Evolutionary conservation across 176 grass and related monocot species (phyloP).

Genomic region (Avena sativa): DNA sequence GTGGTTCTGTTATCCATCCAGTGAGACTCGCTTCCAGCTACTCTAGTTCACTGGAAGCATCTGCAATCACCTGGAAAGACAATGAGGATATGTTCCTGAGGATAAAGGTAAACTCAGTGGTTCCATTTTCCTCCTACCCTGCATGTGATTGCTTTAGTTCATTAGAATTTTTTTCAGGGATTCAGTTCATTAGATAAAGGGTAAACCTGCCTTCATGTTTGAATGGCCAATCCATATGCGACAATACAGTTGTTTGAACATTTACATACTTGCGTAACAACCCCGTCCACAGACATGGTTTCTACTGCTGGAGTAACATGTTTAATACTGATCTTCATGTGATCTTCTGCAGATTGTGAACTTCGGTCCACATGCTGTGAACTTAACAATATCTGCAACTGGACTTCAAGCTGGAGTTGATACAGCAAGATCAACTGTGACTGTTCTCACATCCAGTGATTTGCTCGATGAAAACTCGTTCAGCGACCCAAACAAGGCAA

Average conservation of each 20-base stretch:
- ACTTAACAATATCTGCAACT: slow-evolving; percentile 57
- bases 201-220: neutral
- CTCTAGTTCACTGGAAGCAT: slow-evolving; percentile 58
- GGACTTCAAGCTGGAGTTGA: slow-evolving; percentile 59
- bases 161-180: neutral
- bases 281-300: neutral
- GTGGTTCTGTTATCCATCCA: slow-evolving; percentile 61
- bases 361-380: slow-evolving; percentile 66
- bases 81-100: slow-evolving; percentile 60
- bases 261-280: neutral
- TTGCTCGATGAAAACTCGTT: slow-evolving; percentile 84
- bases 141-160: slow-evolving; percentile 6
- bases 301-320: neutral
- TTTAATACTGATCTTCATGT: neutral
- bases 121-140: neutral
- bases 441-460: slow-evolving; percentile 71
- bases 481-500: slow-evolving; percentile 66
- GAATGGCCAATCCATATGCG: neutral
- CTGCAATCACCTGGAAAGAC: slow-evolving; percentile 79
- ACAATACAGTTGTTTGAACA: slow-evolving; percentile 2
- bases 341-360: slow-evolving; percentile 72
- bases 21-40: slow-evolving; percentile 53
- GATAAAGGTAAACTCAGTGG: slow-evolving; percentile 61
- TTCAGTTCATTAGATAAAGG: neutral
- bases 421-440: slow-evolving; percentile 46